A percentile compares a stretch with the other conserved stretches of the same genome.
Conservation (phyloP, 1,284 basidiomycete genomes). For the Trichosporon sp. region DNA sequence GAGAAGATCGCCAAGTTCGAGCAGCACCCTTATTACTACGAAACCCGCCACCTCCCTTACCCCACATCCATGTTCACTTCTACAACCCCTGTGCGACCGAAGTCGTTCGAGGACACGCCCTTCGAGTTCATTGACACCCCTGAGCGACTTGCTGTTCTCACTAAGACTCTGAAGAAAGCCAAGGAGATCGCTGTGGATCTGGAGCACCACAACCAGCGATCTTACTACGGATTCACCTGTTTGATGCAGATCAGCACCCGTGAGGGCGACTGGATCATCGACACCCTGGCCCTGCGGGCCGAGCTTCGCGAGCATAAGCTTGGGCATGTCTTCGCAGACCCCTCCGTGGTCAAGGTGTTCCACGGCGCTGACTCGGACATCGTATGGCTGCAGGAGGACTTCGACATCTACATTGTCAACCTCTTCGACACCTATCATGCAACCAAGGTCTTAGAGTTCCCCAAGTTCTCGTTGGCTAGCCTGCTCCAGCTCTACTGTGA, state of each 20-base stretch:
- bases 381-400: constrained; percentile 92
- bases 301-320: constrained; percentile 58
- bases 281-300: constrained; percentile 71
- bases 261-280: constrained; percentile 80
- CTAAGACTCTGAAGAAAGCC: constrained; percentile 61
- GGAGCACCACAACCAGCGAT: constrained; percentile 84
- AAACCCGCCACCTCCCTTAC: constrained; percentile 67
- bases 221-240: constrained; percentile 82
- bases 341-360: constrained; percentile 80
- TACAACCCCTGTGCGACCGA: constrained; percentile 53
- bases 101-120: constrained; percentile 63
- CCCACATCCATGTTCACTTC: constrained; percentile 64
- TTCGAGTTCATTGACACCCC: constrained; percentile 69
- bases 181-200: constrained; percentile 87
- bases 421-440: constrained; percentile 97
- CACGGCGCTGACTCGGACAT: constrained; percentile 95
- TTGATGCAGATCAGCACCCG: constrained; percentile 90
- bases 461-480: constrained; percentile 73
- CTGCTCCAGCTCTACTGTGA: constrained; percentile 86
- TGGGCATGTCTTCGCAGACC: constrained; percentile 70
- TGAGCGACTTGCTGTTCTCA: constrained; percentile 59
- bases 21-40: constrained; percentile 75
- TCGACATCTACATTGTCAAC: constrained; percentile 88
- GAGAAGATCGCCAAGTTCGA: not conserved
- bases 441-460: constrained; percentile 76